Evolutionary conservation across 805 yeast species (phyloP).

Genomic region (Candida nonsorbophila): DNA sequence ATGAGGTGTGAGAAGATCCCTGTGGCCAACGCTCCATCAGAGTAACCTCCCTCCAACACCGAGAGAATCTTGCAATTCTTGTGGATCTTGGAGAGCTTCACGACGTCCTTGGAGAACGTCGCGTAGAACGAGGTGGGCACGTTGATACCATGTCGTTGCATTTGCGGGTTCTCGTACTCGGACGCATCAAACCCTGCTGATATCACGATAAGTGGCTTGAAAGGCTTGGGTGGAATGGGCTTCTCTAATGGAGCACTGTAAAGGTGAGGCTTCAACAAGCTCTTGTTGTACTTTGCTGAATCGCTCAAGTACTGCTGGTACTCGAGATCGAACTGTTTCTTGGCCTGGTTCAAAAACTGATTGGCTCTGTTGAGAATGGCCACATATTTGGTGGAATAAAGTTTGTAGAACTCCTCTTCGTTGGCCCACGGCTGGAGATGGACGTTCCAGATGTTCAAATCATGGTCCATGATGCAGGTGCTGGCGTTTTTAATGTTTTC

Average conservation of each 20-base stretch:
- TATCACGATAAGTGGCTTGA: conserved; percentile 53
- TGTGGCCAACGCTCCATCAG: conserved; percentile 73
- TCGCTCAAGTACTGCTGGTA: conserved; percentile 20
- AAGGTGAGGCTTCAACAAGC: conserved; percentile 21
- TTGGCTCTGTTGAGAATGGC: conserved; percentile 61
- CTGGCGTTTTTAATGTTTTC: conserved; percentile 72
- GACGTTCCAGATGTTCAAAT: conserved; percentile 76
- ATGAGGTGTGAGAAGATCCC: conserved; percentile 76
- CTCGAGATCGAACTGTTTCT: conserved; percentile 36
- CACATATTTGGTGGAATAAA: conserved; percentile 58
- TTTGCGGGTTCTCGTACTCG: conserved; percentile 73
- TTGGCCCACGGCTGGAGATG: conserved; percentile 64
- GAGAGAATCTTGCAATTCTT: conserved; percentile 61
- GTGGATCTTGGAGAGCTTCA: conserved; percentile 60
- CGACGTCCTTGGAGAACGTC: conserved; percentile 65
- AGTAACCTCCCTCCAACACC: conserved; percentile 79
- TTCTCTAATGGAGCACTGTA: conserved; percentile 19
- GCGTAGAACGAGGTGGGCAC: conserved; percentile 80
- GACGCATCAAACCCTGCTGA: conserved; percentile 90
- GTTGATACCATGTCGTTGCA: conserved; percentile 80
- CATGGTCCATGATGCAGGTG: conserved; percentile 73
- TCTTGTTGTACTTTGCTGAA: conserved; percentile 25
- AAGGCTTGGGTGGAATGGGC: conserved; percentile 32
- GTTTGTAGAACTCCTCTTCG: conserved; percentile 59
- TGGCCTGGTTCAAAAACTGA: conserved; percentile 52